Evolutionary conservation across 352 stramenopile genomes (phyloP).

Genomic region (Pythium periplocum): DNA sequence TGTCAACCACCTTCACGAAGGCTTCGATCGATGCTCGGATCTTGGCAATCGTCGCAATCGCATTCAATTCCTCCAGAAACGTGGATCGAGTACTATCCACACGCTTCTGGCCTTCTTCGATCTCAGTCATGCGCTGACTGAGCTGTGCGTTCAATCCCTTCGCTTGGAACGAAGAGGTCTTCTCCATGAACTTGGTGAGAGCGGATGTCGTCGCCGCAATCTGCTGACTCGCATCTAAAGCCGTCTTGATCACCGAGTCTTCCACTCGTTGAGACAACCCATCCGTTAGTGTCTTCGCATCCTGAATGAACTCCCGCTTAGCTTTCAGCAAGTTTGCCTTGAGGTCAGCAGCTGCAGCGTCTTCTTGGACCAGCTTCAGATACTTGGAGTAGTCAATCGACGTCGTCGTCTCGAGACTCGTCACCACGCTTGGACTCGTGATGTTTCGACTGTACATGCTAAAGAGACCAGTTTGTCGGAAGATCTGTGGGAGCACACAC

Average conservation of each 20-base stretch:
- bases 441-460: constrained; percentile 8
- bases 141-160: constrained; percentile 3
- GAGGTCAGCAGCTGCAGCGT: background rate
- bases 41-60: constrained; percentile 2
- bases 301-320: background rate
- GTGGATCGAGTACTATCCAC: constrained; percentile 1
- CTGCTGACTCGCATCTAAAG: constrained; percentile 1
- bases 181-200: constrained; percentile 3
- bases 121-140: constrained; percentile 2
- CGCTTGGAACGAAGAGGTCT: background rate
- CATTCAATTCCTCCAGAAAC: background rate
- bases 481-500: constrained; percentile 11
- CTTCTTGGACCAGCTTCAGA: constrained; percentile 6
- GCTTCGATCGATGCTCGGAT: constrained; percentile 5
- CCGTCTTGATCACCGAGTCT: constrained; percentile 1
- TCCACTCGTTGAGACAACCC: constrained; percentile 1
- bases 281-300: constrained; percentile 1
- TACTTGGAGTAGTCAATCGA: constrained; percentile 6
- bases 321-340: constrained; percentile 2
- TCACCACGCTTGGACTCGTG: constrained; percentile 8
- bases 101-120: constrained; percentile 1
- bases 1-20: constrained; percentile 3
- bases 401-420: constrained; percentile 2
- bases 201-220: constrained; percentile 4
- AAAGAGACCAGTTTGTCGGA: constrained; percentile 6